Evolutionary conservation across 495 filamentous ascomycete genomes (phyloP).

Genomic region (Glutinoglossum americanum): DNA sequence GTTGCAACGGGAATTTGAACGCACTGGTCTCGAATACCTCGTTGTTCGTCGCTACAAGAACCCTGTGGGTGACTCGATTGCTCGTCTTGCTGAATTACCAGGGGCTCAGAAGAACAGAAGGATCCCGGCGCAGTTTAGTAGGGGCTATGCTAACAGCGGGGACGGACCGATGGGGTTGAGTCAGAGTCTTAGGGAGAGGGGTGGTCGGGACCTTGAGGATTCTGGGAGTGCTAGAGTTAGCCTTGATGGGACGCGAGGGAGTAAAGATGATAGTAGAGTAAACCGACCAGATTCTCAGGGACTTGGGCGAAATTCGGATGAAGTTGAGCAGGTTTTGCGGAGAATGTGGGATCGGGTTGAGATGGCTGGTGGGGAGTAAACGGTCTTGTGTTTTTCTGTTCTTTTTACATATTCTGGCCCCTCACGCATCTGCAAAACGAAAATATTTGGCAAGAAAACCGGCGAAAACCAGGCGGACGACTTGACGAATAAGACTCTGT

Average conservation of each 20-base stretch:
- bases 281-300: neutral
- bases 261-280: neutral
- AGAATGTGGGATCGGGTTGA: constrained; percentile 6
- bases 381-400: neutral
- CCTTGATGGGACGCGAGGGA: neutral
- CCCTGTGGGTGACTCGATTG: constrained; percentile 34
- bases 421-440: neutral
- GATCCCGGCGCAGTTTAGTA: constrained; percentile 18
- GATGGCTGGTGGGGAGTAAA: neutral
- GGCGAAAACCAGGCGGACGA: neutral
- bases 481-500: neutral
- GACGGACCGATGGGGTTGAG: constrained; percentile 18
- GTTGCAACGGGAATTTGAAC: constrained; percentile 33
- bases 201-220: neutral
- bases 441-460: neutral
- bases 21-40: constrained; percentile 40
- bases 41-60: constrained; percentile 47
- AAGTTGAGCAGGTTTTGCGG: constrained; percentile 2
- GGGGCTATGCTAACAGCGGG: constrained; percentile 10
- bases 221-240: neutral
- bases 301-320: neutral
- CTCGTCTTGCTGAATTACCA: constrained; percentile 27
- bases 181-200: constrained; percentile 18
- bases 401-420: neutral
- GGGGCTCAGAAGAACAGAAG: constrained; percentile 23